phyloP scores from a whole-genome alignment of 345 rosid species.

The Pelargonium nanum region DNA sequence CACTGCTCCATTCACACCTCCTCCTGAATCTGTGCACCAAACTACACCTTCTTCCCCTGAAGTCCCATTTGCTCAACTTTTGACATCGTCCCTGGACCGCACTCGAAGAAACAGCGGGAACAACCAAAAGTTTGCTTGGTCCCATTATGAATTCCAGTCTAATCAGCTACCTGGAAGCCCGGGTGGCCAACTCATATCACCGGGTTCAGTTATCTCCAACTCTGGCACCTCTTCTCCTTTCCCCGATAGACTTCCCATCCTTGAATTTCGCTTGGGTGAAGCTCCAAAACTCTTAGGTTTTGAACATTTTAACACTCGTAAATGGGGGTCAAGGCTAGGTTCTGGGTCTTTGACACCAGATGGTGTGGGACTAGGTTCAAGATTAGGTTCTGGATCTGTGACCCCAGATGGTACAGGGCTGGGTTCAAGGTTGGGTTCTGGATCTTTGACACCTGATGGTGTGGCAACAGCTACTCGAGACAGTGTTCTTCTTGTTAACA shows the following conservation, averaged over 20 bases:
- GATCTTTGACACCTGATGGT: conserved; percentile 61
- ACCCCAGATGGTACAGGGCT: conserved; percentile 66
- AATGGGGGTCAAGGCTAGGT: conserved; percentile 84
- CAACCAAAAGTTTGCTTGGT: conserved; percentile 50
- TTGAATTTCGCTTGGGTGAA: conserved; percentile 49
- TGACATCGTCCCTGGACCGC: conserved; percentile 91
- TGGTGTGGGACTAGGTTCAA: conserved; percentile 61
- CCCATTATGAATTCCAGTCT: conserved; percentile 63
- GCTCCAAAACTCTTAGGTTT: conserved; percentile 56
- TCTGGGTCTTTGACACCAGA: conserved; percentile 84
- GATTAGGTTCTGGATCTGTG: conserved; percentile 59
- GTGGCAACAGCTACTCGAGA: conserved; percentile 32
- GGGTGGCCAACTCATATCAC: conserved; percentile 66
- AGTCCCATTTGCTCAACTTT: conserved; percentile 84
- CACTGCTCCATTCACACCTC: conserved; percentile 91
- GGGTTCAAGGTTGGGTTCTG: conserved; percentile 57
- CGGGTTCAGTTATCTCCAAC: conserved; percentile 56
- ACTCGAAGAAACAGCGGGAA: conserved; percentile 54
- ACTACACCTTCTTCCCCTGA: conserved; percentile 98
- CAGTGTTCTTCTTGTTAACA: conserved; percentile 24
- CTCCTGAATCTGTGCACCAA: conserved; percentile 75
- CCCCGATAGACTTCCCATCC: conserved; percentile 29
- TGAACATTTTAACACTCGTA: conserved; percentile 55
- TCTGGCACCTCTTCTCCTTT: conserved; percentile 80
- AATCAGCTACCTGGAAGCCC: conserved; percentile 72